Evolutionary conservation across 2,329 filamentous ascomycete genomes (phyloP), one percentile per base, ranked within the genome.

Genomic region (Cladosporium velox): DNA sequence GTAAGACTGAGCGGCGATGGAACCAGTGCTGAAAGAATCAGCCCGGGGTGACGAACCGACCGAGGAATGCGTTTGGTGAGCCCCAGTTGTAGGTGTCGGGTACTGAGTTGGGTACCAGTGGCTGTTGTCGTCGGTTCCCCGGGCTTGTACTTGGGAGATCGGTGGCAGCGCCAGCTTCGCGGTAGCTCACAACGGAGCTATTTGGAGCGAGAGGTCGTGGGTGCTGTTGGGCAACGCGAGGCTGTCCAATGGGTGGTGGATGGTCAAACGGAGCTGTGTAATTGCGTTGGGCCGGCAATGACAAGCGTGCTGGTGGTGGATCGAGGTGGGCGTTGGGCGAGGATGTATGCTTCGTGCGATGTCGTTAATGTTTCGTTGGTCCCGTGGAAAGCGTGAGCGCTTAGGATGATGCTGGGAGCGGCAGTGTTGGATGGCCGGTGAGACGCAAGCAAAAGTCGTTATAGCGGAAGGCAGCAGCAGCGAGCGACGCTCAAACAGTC

Each of bases 131-230:
- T 93, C 90, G 80, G 86, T 85, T 84, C 89, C 90, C 87, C 91
- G 89, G 86, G 89, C 87, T 82, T 91, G 89, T 83, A 91, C 87
- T 84, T 91, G 89, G 77, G 90, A 90, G 78, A 93, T 90, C 82
- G 91, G 91, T 83, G 91, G 91, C 80, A 93, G 88, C 91, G 93
- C 92, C 92, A 96, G 92, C 85, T 93, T 95, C 90, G 87, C 91
- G 91, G 88, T 90, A 71, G 71, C 82, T 87, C 61, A 10, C 61
- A 34, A 64, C 8, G 34, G 61, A 64, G 61, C 61, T 64, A 64
- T 47, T 34, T 47, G 51, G n/a, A n/a, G 51, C 49, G 61, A n/a
- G 7, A 32, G 52, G 32, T 55, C 28, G 21, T 18, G 12, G 52
- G 12, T 52, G 28, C 28, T 55, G 18, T 30, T 51, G 44, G 63